Evolutionary conservation across 2,329 filamentous ascomycete genomes (phyloP).

Genomic region (Epichloe baconii): DNA sequence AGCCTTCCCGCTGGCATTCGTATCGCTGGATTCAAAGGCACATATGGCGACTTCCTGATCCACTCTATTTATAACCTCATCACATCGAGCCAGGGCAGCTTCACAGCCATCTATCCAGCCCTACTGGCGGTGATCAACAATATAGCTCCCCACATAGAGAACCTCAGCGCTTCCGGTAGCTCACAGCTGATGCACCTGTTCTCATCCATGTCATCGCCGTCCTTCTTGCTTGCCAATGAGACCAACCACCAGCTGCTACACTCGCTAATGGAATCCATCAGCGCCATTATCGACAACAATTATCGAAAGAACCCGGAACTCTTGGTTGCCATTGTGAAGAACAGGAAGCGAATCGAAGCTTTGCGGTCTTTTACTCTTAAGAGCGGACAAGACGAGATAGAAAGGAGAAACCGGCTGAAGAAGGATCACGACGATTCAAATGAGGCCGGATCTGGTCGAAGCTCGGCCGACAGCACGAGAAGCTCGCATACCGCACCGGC

Average conservation of each 20-base stretch:
- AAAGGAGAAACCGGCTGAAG: constrained; percentile 57
- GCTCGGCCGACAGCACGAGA: constrained; percentile 54
- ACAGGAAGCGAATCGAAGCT: constrained; percentile 72
- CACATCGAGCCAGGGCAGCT: constrained; percentile 76
- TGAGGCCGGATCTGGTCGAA: constrained; percentile 38
- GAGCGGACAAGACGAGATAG: constrained; percentile 82
- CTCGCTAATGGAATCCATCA: constrained; percentile 78
- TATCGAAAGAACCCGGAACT: constrained; percentile 71
- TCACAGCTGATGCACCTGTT: constrained; percentile 80
- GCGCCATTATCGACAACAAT: constrained; percentile 80
- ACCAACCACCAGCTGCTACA: constrained; percentile 72
- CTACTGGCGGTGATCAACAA: constrained; percentile 89
- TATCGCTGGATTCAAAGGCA: constrained; percentile 72
- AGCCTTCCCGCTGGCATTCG: constrained; percentile 71
- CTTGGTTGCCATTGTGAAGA: constrained; percentile 65
- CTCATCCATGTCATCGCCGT: constrained; percentile 82
- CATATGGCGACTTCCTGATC: constrained; percentile 87
- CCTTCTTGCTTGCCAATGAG: constrained; percentile 85
- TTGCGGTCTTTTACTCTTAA: constrained; percentile 81
- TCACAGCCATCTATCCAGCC: constrained; percentile 85
- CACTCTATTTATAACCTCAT: constrained; percentile 91
- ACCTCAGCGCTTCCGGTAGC: constrained; percentile 60
- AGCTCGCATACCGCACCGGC: constrained; percentile 35
- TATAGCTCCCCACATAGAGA: constrained; percentile 70
- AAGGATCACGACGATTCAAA: constrained; percentile 43